phyloP scores from a whole-genome alignment of 495 filamentous ascomycete genomes.

The Hamigera avellanea region DNA sequence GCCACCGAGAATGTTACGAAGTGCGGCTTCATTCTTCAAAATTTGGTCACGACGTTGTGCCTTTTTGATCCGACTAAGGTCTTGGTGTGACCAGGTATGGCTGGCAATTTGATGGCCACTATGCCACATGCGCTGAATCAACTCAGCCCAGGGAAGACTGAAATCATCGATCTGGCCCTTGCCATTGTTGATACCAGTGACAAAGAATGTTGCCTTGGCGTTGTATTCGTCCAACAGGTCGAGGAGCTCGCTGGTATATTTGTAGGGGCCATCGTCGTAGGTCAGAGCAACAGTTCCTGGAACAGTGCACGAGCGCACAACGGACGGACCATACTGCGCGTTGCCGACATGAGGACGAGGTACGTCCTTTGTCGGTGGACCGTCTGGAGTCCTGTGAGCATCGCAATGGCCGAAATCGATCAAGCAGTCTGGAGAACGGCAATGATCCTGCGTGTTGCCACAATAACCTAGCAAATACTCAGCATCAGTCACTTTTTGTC shows the following conservation, averaged over 20 bases:
- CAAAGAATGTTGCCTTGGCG: constrained; percentile 68
- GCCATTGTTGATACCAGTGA: constrained; percentile 63
- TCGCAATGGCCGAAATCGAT: constrained; percentile 60
- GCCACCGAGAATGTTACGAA: constrained; percentile 67
- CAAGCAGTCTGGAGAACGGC: constrained; percentile 58
- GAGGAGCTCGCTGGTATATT: constrained; percentile 57
- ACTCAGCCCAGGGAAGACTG: constrained; percentile 39
- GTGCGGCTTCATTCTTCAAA: constrained; percentile 65
- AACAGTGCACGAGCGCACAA: constrained; percentile 55
- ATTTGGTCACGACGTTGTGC: constrained; percentile 54
- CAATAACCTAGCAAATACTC: constrained; percentile 36
- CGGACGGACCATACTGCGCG: constrained; percentile 46
- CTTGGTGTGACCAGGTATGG: constrained; percentile 77
- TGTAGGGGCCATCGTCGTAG: constrained; percentile 66
- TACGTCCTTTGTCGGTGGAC: constrained; percentile 46
- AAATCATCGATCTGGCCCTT: constrained; percentile 61
- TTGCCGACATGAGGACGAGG: constrained; percentile 45
- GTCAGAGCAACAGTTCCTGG: constrained; percentile 60
- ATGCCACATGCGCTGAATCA: constrained; percentile 57
- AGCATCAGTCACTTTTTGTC: constrained; percentile 3
- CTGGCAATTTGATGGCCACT: constrained; percentile 75
- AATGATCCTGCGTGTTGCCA: constrained; percentile 49
- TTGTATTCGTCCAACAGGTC: constrained; percentile 54
- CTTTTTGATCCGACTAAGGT: constrained; percentile 48
- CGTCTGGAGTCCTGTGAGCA: constrained; percentile 50